phyloP scores from a whole-genome alignment of 345 rosid genomes.

The Balakata baccata region DNA sequence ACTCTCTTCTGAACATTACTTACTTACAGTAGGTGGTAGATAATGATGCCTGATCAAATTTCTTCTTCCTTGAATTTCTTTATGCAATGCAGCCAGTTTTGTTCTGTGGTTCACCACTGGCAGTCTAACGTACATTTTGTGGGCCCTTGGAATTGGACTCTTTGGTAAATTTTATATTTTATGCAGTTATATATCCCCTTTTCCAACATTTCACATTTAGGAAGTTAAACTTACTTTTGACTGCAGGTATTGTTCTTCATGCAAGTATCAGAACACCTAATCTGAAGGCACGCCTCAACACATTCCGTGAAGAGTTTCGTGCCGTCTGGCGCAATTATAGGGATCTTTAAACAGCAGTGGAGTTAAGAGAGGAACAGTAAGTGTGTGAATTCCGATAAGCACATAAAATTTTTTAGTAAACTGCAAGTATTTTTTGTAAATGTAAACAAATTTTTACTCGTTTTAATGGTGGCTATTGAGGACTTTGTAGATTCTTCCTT shows the following conservation, averaged over 20 bases:
- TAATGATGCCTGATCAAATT: slow-evolving; percentile 4
- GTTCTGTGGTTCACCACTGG: slow-evolving; percentile 79
- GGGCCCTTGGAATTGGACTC: slow-evolving; percentile 72
- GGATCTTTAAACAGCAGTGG: slow-evolving; percentile 39
- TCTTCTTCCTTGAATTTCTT: not conserved
- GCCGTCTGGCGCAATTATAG: slow-evolving; percentile 98
- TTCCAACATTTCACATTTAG: not conserved
- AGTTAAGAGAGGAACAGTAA: not conserved
- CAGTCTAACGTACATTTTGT: slow-evolving; percentile 61
- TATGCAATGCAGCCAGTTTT: slow-evolving; percentile 63
- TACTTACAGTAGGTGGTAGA: not conserved
- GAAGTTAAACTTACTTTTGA: not conserved
- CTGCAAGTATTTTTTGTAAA: slow-evolving; percentile 12
- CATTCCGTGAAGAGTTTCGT: slow-evolving; percentile 97
- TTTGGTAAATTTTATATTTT: slow-evolving; percentile 40
- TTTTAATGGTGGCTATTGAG: not conserved
- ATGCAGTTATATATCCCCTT: too few relatives aligned
- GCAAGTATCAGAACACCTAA: slow-evolving; percentile 94
- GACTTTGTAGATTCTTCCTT: not conserved
- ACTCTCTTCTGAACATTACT: not conserved
- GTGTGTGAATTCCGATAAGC: not conserved
- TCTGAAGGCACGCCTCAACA: slow-evolving; percentile 93
- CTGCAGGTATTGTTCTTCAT: slow-evolving; percentile 70
- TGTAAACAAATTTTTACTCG: slow-evolving; percentile 1
- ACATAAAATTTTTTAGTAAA: not conserved